These are phyloP conservation scores for Pythium volutum DNA, from an alignment of 352 stramenopile genomes.

Conservation along the genomic window DNA sequence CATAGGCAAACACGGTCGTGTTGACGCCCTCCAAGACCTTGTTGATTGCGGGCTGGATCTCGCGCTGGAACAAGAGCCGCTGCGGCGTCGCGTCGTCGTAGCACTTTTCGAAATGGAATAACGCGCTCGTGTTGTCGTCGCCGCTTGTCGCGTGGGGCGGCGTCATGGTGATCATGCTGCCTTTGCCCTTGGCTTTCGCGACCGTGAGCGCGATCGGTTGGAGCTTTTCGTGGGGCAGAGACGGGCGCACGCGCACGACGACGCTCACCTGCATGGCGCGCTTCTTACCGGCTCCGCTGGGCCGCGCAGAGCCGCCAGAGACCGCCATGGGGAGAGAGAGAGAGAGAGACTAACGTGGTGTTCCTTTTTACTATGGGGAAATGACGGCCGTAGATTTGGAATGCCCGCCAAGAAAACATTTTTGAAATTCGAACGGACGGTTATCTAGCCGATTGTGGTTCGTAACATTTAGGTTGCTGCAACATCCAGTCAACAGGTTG, in stretches of 20 bases:
- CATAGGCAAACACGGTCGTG: slow-evolving; percentile 57
- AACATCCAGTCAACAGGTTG: background rate
- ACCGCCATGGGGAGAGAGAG: background rate
- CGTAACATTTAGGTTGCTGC: background rate
- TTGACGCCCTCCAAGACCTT: slow-evolving; percentile 43
- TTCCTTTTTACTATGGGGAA: background rate
- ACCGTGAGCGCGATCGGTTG: slow-evolving; percentile 25
- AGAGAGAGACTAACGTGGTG: too few relatives aligned
- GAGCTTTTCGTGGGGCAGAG: slow-evolving; percentile 28
- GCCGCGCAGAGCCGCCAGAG: background rate
- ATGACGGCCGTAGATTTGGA: too few relatives aligned
- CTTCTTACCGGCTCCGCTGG: slow-evolving; percentile 18
- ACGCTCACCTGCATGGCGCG: slow-evolving; percentile 32
- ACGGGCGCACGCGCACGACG: slow-evolving; percentile 41
- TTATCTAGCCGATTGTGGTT: too few relatives aligned
- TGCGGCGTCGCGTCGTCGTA: slow-evolving; percentile 38
- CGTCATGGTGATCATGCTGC: slow-evolving; percentile 18
- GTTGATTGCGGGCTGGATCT: slow-evolving; percentile 36
- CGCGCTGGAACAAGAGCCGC: slow-evolving; percentile 35
- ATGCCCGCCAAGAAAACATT: background rate
- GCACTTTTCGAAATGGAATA: slow-evolving; percentile 42
- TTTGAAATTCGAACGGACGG: slow-evolving; percentile 4
- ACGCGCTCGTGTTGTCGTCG: slow-evolving; percentile 15
- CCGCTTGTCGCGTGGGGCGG: background rate
- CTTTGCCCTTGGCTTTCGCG: slow-evolving; percentile 17